A percentile compares a stretch with the other conserved stretches of the same genome.
These are phyloP conservation scores for Talaromyces proteolyticus DNA, from an alignment of 495 filamentous ascomycete genomes.

Conservation along the genomic window DNA sequence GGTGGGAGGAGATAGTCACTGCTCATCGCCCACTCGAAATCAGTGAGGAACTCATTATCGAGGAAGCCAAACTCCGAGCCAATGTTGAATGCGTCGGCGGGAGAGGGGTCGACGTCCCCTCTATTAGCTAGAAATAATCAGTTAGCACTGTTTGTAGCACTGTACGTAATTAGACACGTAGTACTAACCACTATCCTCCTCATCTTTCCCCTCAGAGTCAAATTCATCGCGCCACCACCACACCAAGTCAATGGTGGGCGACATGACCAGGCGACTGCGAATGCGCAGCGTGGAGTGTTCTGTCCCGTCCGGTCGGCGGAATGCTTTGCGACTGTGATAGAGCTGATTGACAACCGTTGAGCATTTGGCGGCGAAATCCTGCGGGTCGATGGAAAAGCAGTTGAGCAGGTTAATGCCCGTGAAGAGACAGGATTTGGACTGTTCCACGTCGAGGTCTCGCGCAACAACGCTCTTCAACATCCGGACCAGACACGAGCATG, in stretches of 20 bases:
- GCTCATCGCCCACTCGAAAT: constrained; percentile 30
- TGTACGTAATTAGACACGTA: too few species aligned
- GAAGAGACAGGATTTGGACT: constrained; percentile 26
- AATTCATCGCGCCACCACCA: constrained; percentile 49
- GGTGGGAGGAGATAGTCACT: constrained; percentile 23
- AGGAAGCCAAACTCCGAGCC: constrained; percentile 19
- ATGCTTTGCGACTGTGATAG: constrained; percentile 41
- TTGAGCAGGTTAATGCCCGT: constrained; percentile 31
- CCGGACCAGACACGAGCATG: constrained; percentile 28
- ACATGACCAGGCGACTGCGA: constrained; percentile 33
- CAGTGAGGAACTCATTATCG: constrained; percentile 30
- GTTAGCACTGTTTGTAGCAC: too few species aligned
- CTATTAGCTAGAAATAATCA: constrained; percentile 8
- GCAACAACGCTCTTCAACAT: constrained; percentile 30
- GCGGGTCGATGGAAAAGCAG: constrained; percentile 29
- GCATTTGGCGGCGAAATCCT: constrained; percentile 29
- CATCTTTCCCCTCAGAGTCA: constrained; percentile 18
- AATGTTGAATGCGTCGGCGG: not conserved
- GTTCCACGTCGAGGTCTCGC: constrained; percentile 23
- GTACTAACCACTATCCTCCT: constrained; percentile 14
- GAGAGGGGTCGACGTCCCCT: constrained; percentile 9
- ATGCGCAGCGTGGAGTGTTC: constrained; percentile 33
- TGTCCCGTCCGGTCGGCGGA: constrained; percentile 33
- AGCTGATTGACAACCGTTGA: constrained; percentile 28
- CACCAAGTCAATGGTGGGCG: constrained; percentile 36